Base-by-base conservation (phyloP, 495 filamentous ascomycete species). In the Penicillium pancosmium region DNA sequence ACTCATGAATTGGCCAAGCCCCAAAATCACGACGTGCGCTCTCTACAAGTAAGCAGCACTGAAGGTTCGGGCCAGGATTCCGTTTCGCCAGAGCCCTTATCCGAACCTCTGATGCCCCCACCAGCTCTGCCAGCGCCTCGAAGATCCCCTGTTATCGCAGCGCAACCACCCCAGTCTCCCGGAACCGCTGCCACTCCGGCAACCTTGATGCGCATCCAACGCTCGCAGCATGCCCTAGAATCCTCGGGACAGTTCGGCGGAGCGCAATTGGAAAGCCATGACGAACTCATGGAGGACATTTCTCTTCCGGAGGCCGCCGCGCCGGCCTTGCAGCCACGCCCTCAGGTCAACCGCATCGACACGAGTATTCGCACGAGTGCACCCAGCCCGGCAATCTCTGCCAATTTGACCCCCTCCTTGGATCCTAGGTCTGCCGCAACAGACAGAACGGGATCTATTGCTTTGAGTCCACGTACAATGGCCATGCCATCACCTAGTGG, bases 141-240 rank as follows among this genome's bases (percentile, higher is more conserved):
- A 18, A 80, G 73, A 50, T 87, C 85, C 10, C 84, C 84, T 15
- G 77, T 80, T 43, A 78, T 86, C 7, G 70, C 71, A 53, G 75
- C 75, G 1, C 75, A 80, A 25, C 49, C 68, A 25, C 40, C 68
- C 18, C 67, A 72, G 47, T 62, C 68, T 0, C 69, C 66, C 23
- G 67, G 71, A 34, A 73, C 69, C 40, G 81, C 91, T 15, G 91
- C 89, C 18, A 94, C 91, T 2, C 91, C 91, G 0, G 90, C 91
- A 15, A 92, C 91, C n/a, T 71, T 96, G 58, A 93, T 96, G 86
- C 88, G 85, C 51, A 81, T 87, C 23, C 81, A 84, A 47, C 73
- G 75, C 50, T 71, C 71, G 19, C 74, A 73, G 34, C 76, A 73
- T 54, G 48, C 56, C 4, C 68, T 63, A 35, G 66, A 60, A 31